These are phyloP conservation scores for Teunomyces pallodes DNA, from an alignment of 805 yeast genomes.

Conservation along the genomic window DNA sequence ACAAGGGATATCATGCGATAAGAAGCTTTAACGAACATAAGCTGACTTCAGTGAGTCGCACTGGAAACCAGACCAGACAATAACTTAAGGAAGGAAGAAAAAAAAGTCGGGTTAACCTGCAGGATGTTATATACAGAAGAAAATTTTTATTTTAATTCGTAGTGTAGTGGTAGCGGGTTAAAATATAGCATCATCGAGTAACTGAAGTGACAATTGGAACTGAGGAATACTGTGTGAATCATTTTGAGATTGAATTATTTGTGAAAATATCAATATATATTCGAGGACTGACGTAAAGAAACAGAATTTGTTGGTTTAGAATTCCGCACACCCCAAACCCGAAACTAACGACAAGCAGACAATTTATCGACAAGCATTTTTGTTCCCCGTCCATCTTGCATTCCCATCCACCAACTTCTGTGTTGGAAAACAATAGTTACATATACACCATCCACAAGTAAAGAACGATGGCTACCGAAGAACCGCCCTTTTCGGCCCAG, in stretches of 20 bases:
- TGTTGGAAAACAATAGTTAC: no score
- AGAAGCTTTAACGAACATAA: no score
- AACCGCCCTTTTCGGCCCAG: not conserved
- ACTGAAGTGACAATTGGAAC: not conserved
- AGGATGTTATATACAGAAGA: not conserved
- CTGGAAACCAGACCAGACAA: not conserved
- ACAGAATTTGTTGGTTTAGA: not conserved
- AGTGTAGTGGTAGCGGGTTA: not conserved
- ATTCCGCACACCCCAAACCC: conserved; percentile 3
- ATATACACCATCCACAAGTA: not conserved
- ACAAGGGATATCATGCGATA: no score
- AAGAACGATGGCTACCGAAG: not conserved
- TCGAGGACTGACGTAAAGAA: no score
- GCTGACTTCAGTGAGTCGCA: not conserved
- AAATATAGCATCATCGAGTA: not conserved
- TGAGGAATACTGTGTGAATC: not conserved
- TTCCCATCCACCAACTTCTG: no score
- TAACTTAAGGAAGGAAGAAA: not conserved
- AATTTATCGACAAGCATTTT: not conserved
- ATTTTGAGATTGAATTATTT: not conserved
- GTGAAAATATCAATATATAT: no score
- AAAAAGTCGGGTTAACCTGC: not conserved
- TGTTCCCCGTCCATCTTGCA: not conserved
- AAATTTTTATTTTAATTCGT: not conserved
- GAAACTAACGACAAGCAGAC: not conserved